Evolutionary conservation across 805 yeast species (phyloP).

Genomic region (Saturnispora serradocipensis): DNA sequence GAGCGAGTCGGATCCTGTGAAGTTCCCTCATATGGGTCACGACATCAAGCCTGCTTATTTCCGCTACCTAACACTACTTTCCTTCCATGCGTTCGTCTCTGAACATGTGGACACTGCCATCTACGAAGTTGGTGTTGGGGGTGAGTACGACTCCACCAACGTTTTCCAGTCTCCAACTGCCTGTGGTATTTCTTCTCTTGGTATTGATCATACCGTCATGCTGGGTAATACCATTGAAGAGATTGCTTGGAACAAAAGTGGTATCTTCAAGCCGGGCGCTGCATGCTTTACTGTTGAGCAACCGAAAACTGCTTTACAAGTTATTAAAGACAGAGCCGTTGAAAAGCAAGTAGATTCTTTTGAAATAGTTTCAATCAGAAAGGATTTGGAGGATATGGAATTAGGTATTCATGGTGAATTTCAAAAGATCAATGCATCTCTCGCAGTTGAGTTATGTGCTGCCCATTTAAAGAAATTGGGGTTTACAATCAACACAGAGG

Average conservation of each 20-base stretch:
- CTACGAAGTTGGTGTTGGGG: conserved; percentile 98
- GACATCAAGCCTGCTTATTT: conserved; percentile 86
- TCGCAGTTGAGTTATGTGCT: conserved; percentile 66
- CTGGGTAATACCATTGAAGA: conserved; percentile 80
- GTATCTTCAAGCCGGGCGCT: conserved; percentile 66
- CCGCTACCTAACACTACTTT: conserved; percentile 77
- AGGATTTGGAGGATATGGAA: conserved; percentile 32
- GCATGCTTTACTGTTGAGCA: conserved; percentile 61
- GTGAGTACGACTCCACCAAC: conserved; percentile 95
- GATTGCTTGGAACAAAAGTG: conserved; percentile 95
- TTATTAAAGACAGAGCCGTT: conserved; percentile 54
- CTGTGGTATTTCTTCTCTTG: conserved; percentile 78
- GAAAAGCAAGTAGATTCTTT: conserved; percentile 49
- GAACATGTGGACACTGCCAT: conserved; percentile 93
- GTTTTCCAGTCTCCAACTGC: conserved; percentile 70
- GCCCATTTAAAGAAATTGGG: conserved; percentile 49
- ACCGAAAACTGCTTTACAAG: conserved; percentile 43
- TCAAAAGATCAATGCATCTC: conserved; percentile 77
- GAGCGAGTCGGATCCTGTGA: conserved; percentile 42
- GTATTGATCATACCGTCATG: conserved; percentile 84
- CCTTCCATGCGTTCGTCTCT: conserved; percentile 81
- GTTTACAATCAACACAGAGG: conserved; percentile 22
- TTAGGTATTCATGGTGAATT: conserved; percentile 79
- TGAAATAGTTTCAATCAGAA: conserved; percentile 40
- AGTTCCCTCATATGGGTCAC: conserved; percentile 66